phyloP scores from a whole-genome alignment of 179 eudicot species.

The Amaranthus tricolor region DNA sequence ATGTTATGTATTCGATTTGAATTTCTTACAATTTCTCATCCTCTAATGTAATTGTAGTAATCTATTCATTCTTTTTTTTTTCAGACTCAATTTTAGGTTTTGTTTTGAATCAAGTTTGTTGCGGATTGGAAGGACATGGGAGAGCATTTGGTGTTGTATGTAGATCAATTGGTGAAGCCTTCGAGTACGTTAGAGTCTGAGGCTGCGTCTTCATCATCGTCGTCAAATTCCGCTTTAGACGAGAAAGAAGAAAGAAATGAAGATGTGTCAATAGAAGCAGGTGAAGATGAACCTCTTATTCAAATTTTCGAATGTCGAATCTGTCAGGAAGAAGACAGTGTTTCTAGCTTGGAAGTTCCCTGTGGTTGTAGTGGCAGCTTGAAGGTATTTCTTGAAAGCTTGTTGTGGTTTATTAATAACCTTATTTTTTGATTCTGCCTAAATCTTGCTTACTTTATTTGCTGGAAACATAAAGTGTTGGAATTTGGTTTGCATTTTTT shows the following conservation, averaged over 20 bases:
- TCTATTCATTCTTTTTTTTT: too few species aligned
- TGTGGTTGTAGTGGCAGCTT: constrained; percentile 85
- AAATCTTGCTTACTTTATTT: not conserved
- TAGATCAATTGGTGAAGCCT: constrained; percentile 38
- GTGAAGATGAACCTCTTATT: constrained; percentile 58
- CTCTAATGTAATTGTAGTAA: not conserved
- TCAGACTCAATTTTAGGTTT: not conserved
- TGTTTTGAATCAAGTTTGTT: not conserved
- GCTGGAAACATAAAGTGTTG: not conserved
- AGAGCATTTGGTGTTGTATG: constrained; percentile 18
- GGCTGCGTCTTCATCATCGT: constrained; percentile 22
- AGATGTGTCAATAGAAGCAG: constrained; percentile 29
- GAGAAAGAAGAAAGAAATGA: constrained; percentile 18
- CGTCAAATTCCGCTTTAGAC: constrained; percentile 29
- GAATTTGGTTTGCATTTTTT: not conserved
- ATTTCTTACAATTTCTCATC: not conserved
- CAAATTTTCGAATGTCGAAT: constrained; percentile 70
- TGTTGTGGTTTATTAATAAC: too few species aligned
- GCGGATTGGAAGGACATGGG: not conserved
- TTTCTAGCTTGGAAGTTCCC: constrained; percentile 58
- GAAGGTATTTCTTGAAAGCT: constrained; percentile 43
- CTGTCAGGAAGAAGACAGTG: constrained; percentile 77
- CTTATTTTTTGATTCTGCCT: too few species aligned
- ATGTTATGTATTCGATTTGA: too few species aligned
- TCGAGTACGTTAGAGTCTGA: constrained; percentile 23